Percentiles rank a stretch among this genome's conserved stretches.
Evolutionary conservation across 345 rosid species (phyloP).

Genomic region (Rhodamnia rubescens): DNA sequence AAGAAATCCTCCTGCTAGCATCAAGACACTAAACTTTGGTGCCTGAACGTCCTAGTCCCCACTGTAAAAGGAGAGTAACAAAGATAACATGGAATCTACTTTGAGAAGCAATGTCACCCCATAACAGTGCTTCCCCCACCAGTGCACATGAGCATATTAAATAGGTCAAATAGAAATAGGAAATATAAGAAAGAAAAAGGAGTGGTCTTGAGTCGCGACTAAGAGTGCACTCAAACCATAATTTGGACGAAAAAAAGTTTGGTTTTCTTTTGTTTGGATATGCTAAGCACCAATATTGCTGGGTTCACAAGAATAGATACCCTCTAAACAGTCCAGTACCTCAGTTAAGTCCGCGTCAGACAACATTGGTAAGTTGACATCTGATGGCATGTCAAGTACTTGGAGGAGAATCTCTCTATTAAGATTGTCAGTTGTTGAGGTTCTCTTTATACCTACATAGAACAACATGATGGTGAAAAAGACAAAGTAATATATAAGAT

Average conservation of each 20-base stretch:
- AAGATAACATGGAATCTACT: neutral
- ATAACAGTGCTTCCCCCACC: neutral
- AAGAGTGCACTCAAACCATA: neutral
- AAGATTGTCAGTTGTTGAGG: conserved; percentile 1
- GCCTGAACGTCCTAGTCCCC: neutral
- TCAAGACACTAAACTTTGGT: neutral
- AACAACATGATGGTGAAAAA: neutral
- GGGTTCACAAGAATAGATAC: neutral
- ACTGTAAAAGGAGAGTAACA: neutral
- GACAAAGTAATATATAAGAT: neutral
- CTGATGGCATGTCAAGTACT: conserved; percentile 20
- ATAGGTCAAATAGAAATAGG: neutral
- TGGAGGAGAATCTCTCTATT: conserved; percentile 19
- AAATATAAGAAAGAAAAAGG: neutral
- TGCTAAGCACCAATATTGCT: neutral
- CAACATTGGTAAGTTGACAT: conserved; percentile 20
- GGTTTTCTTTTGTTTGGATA: too few species aligned
- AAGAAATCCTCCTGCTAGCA: neutral
- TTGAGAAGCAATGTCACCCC: neutral
- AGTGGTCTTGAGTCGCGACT: neutral
- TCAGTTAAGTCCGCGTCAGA: conserved; percentile 36
- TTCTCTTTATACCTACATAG: conserved; percentile 27
- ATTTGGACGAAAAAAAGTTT: neutral
- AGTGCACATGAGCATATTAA: neutral
- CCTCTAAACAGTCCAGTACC: conserved; percentile 11